Conservation (phyloP, 495 filamentous ascomycete species). For the Podospora didyma region DNA sequence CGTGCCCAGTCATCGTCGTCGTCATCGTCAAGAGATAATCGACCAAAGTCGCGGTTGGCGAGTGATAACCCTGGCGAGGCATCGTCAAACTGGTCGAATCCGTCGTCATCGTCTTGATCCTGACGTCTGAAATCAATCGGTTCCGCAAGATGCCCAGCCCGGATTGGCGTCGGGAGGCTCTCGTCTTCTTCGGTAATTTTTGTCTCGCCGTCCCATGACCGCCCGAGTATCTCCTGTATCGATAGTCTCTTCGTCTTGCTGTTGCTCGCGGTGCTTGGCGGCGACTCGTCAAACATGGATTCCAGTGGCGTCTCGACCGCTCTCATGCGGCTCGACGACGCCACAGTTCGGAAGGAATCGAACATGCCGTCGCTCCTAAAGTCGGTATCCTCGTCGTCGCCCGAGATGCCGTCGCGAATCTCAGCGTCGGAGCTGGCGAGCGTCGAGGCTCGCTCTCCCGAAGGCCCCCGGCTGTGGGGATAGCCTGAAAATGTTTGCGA, state of each 20-base stretch:
- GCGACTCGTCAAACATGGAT: constrained; percentile 80
- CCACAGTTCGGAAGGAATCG: constrained; percentile 82
- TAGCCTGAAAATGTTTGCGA: constrained; percentile 22
- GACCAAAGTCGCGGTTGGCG: constrained; percentile 35
- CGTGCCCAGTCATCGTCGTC: constrained; percentile 61
- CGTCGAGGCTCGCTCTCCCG: constrained; percentile 69
- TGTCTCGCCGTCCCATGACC: constrained; percentile 45
- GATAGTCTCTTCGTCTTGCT: constrained; percentile 55
- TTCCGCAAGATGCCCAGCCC: constrained; percentile 23
- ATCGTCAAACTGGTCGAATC: constrained; percentile 15
- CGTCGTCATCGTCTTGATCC: constrained; percentile 10
- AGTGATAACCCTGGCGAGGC: constrained; percentile 13
- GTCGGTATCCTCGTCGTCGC: constrained; percentile 83
- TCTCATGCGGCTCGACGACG: constrained; percentile 53
- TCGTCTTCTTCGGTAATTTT: constrained; percentile 67
- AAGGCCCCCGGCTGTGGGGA: constrained; percentile 26
- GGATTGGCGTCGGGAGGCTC: constrained; percentile 53
- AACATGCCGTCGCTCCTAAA: constrained; percentile 86
- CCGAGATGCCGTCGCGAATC: constrained; percentile 65
- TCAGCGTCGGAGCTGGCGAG: constrained; percentile 80
- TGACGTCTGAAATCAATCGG: constrained; percentile 13
- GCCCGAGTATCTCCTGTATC: constrained; percentile 50
- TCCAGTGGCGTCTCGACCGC: constrained; percentile 64
- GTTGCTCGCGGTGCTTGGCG: constrained; percentile 47
- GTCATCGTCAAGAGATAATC: constrained; percentile 55